A percentile compares a stretch with the other conserved stretches of the same genome.
Evolutionary conservation across 345 rosid species (phyloP).

Genomic region (Eucalyptus fibrosa): DNA sequence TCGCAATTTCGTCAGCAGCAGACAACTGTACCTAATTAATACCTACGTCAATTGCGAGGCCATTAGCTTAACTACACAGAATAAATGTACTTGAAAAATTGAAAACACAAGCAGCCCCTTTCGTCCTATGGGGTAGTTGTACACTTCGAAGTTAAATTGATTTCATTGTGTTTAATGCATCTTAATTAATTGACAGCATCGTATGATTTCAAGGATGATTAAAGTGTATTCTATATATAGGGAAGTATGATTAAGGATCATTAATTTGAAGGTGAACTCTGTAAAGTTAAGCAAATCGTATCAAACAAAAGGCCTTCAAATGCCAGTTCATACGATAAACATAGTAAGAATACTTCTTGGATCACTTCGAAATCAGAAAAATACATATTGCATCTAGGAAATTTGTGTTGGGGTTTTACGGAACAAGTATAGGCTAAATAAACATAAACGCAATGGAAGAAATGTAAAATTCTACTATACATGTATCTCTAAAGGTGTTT

Average conservation of each 20-base stretch:
- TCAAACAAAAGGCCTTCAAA: background rate
- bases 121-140: background rate
- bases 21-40: background rate
- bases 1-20: background rate
- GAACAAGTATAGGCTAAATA: too few species aligned
- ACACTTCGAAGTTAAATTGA: background rate
- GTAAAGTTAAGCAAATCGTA: background rate
- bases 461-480: too few species aligned
- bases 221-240: background rate
- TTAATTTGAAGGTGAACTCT: background rate
- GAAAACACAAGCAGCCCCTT: background rate
- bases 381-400: background rate
- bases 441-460: too few species aligned
- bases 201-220: background rate
- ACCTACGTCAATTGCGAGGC: background rate
- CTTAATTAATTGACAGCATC: background rate
- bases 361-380: background rate
- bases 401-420: too few species aligned
- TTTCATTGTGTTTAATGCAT: background rate
- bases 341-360: background rate
- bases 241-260: background rate
- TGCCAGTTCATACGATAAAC: background rate
- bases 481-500: too few species aligned
- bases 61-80: background rate
- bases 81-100: background rate